A percentile compares a stretch with the other conserved stretches of the same genome.
Evolutionary conservation across 768 basidiomycete species (phyloP).

Genomic region (Clitopilus hobsonii): DNA sequence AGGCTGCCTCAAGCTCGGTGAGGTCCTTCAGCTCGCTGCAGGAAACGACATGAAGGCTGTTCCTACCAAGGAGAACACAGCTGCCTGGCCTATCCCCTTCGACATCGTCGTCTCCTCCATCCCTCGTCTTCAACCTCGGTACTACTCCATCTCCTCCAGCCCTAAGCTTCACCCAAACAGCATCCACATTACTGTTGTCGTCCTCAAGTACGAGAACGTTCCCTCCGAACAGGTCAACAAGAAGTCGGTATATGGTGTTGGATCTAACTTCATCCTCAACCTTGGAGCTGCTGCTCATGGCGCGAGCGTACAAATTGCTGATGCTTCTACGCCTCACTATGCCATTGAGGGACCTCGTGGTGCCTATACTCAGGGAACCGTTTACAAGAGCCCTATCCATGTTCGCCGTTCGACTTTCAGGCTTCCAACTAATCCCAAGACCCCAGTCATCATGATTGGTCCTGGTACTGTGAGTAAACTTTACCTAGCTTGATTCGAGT

Average conservation of each 20-base stretch:
- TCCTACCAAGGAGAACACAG: conserved; percentile 73
- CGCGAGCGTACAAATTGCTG: conserved; percentile 46
- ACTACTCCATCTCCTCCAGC: conserved; percentile 97
- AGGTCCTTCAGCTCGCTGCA: conserved; percentile 87
- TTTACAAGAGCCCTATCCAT: conserved; percentile 88
- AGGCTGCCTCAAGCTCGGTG: conserved; percentile 87
- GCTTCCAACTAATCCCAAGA: conserved; percentile 96
- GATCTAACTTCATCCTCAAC: conserved; percentile 93
- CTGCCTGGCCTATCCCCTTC: conserved; percentile 89
- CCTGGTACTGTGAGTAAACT: conserved; percentile 83
- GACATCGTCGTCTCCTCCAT: conserved; percentile 94
- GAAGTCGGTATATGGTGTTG: conserved; percentile 83
- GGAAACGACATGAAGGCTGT: conserved; percentile 61
- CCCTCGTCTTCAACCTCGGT: conserved; percentile 94
- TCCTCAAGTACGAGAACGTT: conserved; percentile 85
- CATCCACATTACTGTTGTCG: conserved; percentile 93
- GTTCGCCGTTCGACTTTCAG: conserved; percentile 96
- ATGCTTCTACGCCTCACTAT: conserved; percentile 56
- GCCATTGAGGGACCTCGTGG: conserved; percentile 88
- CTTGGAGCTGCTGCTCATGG: conserved; percentile 72
- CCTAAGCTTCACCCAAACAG: conserved; percentile 84
- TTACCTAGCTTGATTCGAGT: too few relatives aligned
- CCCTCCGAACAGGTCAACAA: conserved; percentile 43
- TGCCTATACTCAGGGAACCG: conserved; percentile 63
- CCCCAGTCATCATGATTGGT: conserved; percentile 98